These are phyloP conservation scores for Ceratobasidium sp. DNA, from an alignment of 1,284 basidiomycete species.

Conservation along the genomic window DNA sequence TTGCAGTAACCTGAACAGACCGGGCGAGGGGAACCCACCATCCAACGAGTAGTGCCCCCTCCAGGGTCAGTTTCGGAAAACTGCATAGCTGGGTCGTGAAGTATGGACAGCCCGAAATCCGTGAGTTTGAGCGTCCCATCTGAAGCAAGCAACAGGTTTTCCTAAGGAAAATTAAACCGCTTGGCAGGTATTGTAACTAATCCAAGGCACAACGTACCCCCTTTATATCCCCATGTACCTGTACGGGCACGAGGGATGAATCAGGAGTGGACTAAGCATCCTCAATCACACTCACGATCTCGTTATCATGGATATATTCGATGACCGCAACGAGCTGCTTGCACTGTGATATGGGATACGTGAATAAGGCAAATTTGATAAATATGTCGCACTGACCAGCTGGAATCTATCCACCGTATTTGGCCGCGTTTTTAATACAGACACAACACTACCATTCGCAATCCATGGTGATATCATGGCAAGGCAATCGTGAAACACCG, in stretches of 20 bases:
- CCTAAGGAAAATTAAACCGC: not conserved
- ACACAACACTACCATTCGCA: not conserved
- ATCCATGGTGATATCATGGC: slow-evolving; percentile 27
- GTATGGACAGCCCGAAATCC: slow-evolving; percentile 1
- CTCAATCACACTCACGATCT: not conserved
- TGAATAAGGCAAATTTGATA: not conserved
- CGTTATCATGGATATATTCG: not conserved
- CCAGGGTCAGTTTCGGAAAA: not conserved
- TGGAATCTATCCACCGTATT: not conserved
- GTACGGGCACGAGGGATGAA: not conserved
- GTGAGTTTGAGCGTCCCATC: slow-evolving; percentile 17
- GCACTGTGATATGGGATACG: not conserved
- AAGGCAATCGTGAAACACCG: not conserved
- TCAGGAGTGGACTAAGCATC: too few species aligned
- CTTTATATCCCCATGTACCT: slow-evolving; percentile 26
- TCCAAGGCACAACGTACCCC: not conserved
- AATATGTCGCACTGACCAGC: not conserved
- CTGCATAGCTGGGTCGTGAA: not conserved
- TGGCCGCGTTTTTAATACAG: not conserved
- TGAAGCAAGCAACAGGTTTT: not conserved
- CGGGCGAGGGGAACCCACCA: not conserved
- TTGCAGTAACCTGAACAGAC: not conserved
- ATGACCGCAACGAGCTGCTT: not conserved
- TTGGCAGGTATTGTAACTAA: not conserved
- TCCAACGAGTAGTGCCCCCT: not conserved